These are phyloP conservation scores for Capronia coronata DNA, from an alignment of 2,329 filamentous ascomycete species.

Conservation along the genomic window DNA sequence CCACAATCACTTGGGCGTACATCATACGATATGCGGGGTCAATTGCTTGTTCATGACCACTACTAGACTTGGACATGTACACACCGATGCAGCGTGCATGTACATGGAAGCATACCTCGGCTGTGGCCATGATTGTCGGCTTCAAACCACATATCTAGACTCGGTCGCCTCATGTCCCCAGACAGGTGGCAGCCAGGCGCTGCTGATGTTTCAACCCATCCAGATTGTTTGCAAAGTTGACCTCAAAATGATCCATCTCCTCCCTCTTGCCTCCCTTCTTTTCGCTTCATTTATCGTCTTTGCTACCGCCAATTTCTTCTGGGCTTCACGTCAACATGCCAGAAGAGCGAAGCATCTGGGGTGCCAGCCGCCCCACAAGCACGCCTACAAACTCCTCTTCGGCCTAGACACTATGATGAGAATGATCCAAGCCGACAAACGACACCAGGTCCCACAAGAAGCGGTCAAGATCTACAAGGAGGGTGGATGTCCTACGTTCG, in stretches of 20 bases:
- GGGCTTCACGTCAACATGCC: background rate
- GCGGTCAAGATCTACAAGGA: background rate
- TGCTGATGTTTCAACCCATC: no score
- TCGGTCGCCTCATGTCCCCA: background rate
- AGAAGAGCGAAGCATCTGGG: background rate
- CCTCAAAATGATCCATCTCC: background rate
- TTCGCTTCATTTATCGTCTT: background rate
- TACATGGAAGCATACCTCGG: no score
- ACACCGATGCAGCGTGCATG: background rate
- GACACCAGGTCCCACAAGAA: constrained; percentile 1
- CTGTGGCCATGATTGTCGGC: no score
- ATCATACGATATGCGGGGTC: background rate
- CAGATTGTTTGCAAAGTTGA: background rate
- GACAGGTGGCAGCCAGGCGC: background rate
- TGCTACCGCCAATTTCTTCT: background rate
- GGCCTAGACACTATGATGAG: background rate
- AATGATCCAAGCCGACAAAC: background rate
- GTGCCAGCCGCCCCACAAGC: background rate
- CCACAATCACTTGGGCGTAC: background rate
- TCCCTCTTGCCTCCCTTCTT: background rate
- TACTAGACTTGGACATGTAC: background rate
- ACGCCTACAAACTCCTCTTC: background rate
- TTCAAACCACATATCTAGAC: no score
- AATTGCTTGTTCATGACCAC: background rate
- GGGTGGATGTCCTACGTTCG: background rate